Conservation (phyloP, 1,284 basidiomycete species). For the Anthracocystis panici-leucophaei region DNA sequence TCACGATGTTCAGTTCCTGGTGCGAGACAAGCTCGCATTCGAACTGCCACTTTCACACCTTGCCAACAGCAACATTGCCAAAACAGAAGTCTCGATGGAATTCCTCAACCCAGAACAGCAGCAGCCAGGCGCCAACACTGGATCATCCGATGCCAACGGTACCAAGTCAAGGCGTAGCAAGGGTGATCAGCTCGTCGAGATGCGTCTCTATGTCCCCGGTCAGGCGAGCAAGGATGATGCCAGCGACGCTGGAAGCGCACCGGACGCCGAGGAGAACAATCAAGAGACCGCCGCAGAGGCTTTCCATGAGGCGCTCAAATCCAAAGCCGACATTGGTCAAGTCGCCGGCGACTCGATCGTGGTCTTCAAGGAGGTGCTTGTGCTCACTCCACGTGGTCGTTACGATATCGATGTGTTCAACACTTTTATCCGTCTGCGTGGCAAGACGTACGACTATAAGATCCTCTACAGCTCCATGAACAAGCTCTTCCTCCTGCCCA, state of each 20-base stretch:
- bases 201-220: slow-evolving; percentile 95
- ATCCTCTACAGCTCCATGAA: slow-evolving; percentile 91
- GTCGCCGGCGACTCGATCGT: slow-evolving; percentile 91
- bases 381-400: slow-evolving; percentile 91
- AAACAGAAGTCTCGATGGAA: slow-evolving; percentile 96
- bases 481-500: slow-evolving; percentile 91
- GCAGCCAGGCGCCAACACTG: slow-evolving; percentile 67
- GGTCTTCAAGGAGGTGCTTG: slow-evolving; percentile 96
- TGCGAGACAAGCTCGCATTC: slow-evolving; percentile 90
- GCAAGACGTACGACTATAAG: slow-evolving; percentile 99
- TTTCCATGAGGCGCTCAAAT: slow-evolving; percentile 96
- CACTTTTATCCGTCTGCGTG: slow-evolving; percentile 90
- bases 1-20: slow-evolving; percentile 92
- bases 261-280: slow-evolving; percentile 71
- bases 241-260: slow-evolving; percentile 73
- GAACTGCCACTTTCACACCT: slow-evolving; percentile 89
- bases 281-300: slow-evolving; percentile 88
- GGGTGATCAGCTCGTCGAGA: slow-evolving; percentile 85
- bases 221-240: slow-evolving; percentile 72
- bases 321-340: slow-evolving; percentile 94
- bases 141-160: slow-evolving; percentile 54
- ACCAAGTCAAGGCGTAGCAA: slow-evolving; percentile 54
- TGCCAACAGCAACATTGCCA: slow-evolving; percentile 97
- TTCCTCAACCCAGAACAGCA: slow-evolving; percentile 76
- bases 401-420: slow-evolving; percentile 99